Evolutionary conservation across 176 grass and related monocot genomes (phyloP), one percentile per base, ranked within the genome.

Genomic region (Cocos nucifera): DNA sequence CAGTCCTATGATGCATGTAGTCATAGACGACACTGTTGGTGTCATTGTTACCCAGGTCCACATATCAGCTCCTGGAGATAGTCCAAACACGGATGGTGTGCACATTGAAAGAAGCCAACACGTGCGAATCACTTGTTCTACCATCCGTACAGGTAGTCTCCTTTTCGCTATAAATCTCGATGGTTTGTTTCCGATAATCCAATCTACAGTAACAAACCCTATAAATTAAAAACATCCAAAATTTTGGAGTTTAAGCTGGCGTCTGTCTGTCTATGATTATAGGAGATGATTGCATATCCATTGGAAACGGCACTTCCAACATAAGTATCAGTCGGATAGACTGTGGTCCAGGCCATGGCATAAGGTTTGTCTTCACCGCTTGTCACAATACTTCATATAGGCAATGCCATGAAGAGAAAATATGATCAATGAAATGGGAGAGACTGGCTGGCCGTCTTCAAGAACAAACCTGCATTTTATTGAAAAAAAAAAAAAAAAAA

Each of bases 241-340:
- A 35, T 35, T 35, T 35, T 10, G 10, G 32, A 9, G 1, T 35
- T 2, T 35, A 9, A 35, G 8, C 32, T 9, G 8, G 1, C 14
- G 10, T 12, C 8, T 44, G 35, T 9, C 10, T 44, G 2, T 44
- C 6, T 44, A 44, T 44, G 35, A 44, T 7, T 60, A 22, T 26
- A 60, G 58, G 58, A 4, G 58, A 60, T 60, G 58, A 60, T 32
- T 60, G 58, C 58, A 19, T 60, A n/a, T 25, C 58, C 1, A 29
- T 60, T 60, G 58, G 25, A 32, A 28, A 2, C 12, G 25, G 15
- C 17, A 60, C 3, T 22, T 8, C 0, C 25, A 17, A 60, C 58
- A 2, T 60, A 17, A 18, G 35, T 18, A 17, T 60, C 23, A 60
- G 15, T n/a, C 0, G n/a, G 0, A 60, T 60, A 17, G 5, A 15